Percentiles rank a stretch among this genome's conserved stretches.
Conservation (phyloP, 1,284 basidiomycete genomes). For the Ustilago tritici region DNA sequence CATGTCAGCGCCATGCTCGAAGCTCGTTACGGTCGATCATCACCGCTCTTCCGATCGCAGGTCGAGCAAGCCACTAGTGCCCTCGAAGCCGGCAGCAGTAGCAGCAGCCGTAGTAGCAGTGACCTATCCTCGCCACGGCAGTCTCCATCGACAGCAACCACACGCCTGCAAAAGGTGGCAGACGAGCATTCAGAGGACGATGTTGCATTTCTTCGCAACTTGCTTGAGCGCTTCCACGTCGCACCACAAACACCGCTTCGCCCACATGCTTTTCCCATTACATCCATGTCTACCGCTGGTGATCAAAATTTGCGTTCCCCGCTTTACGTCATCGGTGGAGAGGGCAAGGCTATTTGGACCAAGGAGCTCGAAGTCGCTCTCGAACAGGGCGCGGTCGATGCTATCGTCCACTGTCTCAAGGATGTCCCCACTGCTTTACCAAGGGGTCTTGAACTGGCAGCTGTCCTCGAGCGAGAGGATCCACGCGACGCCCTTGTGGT, state of each 20-base stretch:
- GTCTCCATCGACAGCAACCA: background rate
- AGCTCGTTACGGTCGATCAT: constrained; percentile 55
- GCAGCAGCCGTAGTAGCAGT: background rate
- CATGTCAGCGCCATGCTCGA: constrained; percentile 65
- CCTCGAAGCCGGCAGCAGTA: constrained; percentile 5
- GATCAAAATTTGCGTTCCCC: constrained; percentile 85
- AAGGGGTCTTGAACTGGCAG: constrained; percentile 85
- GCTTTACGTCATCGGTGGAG: constrained; percentile 73
- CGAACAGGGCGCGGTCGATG: constrained; percentile 80
- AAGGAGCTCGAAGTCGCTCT: constrained; percentile 91
- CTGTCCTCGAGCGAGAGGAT: constrained; percentile 87
- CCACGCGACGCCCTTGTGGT: constrained; percentile 90
- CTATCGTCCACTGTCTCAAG: constrained; percentile 93
- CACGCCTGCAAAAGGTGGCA: constrained; percentile 33
- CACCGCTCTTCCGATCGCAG: constrained; percentile 55
- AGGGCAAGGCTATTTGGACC: constrained; percentile 87
- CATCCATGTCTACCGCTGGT: constrained; percentile 89
- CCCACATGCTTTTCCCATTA: constrained; percentile 71
- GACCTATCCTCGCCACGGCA: constrained; percentile 14
- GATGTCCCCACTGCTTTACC: constrained; percentile 92
- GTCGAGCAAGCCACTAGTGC: constrained; percentile 7
- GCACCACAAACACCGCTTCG: constrained; percentile 19
- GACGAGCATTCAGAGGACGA: constrained; percentile 32
- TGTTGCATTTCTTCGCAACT: constrained; percentile 26
- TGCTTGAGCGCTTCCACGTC: constrained; percentile 29